Percentiles rank a stretch among this genome's conserved stretches.
Evolutionary conservation across 2,329 filamentous ascomycete species (phyloP).

Genomic region (Blastomyces gilchristii): DNA sequence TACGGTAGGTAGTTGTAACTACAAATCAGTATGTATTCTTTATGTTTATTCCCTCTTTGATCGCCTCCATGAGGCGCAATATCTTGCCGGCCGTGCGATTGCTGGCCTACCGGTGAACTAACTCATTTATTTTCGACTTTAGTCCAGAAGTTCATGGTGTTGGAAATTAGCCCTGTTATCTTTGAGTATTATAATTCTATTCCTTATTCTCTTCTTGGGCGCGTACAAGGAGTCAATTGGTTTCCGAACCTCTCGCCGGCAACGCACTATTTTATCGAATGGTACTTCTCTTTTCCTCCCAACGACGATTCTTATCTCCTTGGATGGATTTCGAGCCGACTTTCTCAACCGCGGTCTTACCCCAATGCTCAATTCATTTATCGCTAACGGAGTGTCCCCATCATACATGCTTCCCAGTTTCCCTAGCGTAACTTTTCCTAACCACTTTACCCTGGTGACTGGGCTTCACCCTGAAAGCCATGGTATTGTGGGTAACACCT

Average conservation of each 20-base stretch:
- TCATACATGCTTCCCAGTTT: conserved; percentile 91
- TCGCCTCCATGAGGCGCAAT: background rate
- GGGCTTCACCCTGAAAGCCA: conserved; percentile 88
- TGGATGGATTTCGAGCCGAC: conserved; percentile 93
- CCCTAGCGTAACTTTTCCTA: conserved; percentile 91
- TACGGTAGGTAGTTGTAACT: conserved; percentile 24
- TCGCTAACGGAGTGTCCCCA: conserved; percentile 76
- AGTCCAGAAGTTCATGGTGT: conserved; percentile 16
- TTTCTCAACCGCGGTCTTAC: conserved; percentile 78
- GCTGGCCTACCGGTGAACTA: background rate
- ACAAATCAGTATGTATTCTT: conserved; percentile 20
- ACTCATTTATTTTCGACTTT: background rate
- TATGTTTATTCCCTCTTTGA: background rate
- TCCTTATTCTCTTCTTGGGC: conserved; percentile 45
- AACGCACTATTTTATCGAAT: conserved; percentile 47
- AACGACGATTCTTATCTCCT: conserved; percentile 84
- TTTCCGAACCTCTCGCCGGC: conserved; percentile 23
- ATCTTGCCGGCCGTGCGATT: background rate
- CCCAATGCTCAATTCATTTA: conserved; percentile 66
- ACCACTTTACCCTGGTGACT: conserved; percentile 88
- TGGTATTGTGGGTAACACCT: conserved; percentile 85
- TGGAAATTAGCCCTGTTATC: conserved; percentile 32
- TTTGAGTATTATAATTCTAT: conserved; percentile 41
- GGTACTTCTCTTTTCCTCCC: conserved; percentile 82
- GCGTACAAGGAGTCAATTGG: conserved; percentile 46